Percentiles rank a stretch among this genome's conserved stretches.
These are phyloP conservation scores for Bipolaris sorokiniana DNA, from an alignment of 2,329 filamentous ascomycete species.

Conservation along the genomic window DNA sequence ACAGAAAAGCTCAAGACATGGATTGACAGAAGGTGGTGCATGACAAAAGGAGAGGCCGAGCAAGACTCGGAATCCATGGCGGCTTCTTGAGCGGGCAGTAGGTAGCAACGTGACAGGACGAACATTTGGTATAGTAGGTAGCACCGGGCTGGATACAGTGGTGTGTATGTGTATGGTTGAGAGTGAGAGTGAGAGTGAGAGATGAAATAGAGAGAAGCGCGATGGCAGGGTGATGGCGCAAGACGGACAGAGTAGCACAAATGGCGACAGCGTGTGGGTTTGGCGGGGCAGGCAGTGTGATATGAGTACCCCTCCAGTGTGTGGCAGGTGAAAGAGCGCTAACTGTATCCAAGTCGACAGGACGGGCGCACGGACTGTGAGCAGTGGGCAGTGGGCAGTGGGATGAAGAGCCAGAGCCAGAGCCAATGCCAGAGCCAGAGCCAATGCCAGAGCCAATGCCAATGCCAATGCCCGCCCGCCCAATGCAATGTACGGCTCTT, in stretches of 20 bases:
- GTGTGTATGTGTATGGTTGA: constrained; percentile 33
- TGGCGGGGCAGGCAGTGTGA: constrained; percentile 41
- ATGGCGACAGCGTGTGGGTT: constrained; percentile 33
- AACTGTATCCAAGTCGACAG: constrained; percentile 18
- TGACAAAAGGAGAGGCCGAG: constrained; percentile 24
- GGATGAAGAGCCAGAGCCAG: background rate
- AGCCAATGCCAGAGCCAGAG: too few species aligned
- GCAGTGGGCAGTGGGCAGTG: constrained; percentile 14
- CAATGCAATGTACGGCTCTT: constrained; percentile 13
- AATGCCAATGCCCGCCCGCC: too few species aligned
- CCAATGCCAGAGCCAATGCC: too few species aligned
- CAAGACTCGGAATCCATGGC: constrained; percentile 37
- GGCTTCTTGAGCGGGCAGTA: constrained; percentile 37
- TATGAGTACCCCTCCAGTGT: constrained; percentile 38
- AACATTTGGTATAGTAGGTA: constrained; percentile 47
- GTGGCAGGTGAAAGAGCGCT: constrained; percentile 36
- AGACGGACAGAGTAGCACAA: constrained; percentile 24
- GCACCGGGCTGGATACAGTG: constrained; percentile 34
- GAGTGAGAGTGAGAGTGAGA: constrained; percentile 19
- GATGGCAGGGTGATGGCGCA: constrained; percentile 19
- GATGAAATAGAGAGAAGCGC: constrained; percentile 25
- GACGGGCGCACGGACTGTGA: constrained; percentile 26
- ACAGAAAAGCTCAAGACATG: constrained; percentile 37
- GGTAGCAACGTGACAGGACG: constrained; percentile 48
- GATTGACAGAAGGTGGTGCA: constrained; percentile 23